Base-by-base conservation (phyloP, 1,284 basidiomycete species). In the Ceratobasidium sp. region DNA sequence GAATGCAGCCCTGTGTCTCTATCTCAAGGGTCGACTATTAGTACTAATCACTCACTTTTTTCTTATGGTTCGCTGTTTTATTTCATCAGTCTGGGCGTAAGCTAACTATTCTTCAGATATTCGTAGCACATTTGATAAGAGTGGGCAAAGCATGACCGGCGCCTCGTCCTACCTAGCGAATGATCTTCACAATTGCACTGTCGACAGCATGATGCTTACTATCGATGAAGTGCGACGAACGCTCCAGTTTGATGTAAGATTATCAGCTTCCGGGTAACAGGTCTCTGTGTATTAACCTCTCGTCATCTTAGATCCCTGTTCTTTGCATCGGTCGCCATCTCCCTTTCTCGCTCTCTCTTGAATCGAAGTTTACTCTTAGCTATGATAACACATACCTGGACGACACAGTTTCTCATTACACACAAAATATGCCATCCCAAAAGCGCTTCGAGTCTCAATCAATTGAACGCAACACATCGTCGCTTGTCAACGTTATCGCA, bases 311-410 rank as follows among this genome's bases (percentile, higher is more conserved):
- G 58, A 45, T 32, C 32, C 60, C 60, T n/a, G 48, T 62, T 21
- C 45, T 46, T 36, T 62, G 60, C n/a, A 48, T 23, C 18, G 26
- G 43, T 9, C 10, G 26, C 18, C 30, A 48, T 18, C 60, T 48
- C 23, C 60, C 60, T 4, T 62, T 62, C 45, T 62, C 60, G 26
- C 60, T 62, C 36, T 62, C 60, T 3, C 45, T 62, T 9, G 34
- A 26, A 9, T 62, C 60, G 5, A 26, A 3, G 45, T 30, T 62
- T 45, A n/a, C 32, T 3, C 26, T 62, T 6, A 62, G 30, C 30
- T 9, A 10, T n/a, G 4, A 34, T 26, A 48, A 62, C 30, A 36
- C 45, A 9, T 62, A 48, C 16, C 43, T 48, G 16, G 60, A 62
- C 30, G 60, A 62, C 16, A 60, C 43, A 26, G 34, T 6, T 5